Evolutionary conservation across 2,329 filamentous ascomycete species (phyloP).

Genomic region (Fusarium fracticaudum): DNA sequence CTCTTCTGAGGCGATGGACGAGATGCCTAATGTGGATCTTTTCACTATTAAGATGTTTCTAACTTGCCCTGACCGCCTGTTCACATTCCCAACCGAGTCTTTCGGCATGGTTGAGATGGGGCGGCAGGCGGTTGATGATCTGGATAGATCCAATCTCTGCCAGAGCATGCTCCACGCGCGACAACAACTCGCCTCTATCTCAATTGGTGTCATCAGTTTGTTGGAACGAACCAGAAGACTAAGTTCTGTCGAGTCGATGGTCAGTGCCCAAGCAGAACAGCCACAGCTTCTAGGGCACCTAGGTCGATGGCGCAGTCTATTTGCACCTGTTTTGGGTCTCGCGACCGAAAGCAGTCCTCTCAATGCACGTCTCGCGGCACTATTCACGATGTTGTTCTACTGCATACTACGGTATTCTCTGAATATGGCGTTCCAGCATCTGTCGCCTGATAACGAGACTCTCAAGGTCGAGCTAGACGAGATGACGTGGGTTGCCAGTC

Average conservation of each 20-base stretch:
- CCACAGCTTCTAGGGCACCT: fast-evolving
- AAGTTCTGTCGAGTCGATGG: fast-evolving
- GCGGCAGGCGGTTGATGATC: fast-evolving
- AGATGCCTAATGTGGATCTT: background rate
- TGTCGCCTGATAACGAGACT: no score
- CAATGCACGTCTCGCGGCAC: background rate
- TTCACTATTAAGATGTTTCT: background rate
- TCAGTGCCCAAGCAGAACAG: background rate
- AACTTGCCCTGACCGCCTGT: background rate
- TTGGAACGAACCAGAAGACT: background rate
- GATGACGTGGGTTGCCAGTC: no score
- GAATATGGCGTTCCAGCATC: no score
- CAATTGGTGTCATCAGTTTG: background rate
- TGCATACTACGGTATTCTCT: no score
- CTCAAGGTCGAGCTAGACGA: no score
- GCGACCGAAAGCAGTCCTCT: background rate
- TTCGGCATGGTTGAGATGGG: fast-evolving
- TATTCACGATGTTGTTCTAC: background rate
- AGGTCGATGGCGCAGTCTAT: background rate
- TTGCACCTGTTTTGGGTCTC: background rate
- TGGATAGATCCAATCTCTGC: background rate
- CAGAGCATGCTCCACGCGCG: background rate
- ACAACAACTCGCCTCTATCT: background rate
- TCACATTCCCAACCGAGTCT: background rate
- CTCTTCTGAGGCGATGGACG: no score